Percentiles rank a stretch among this genome's conserved stretches.
These are phyloP conservation scores for Coniella vitis DNA, from an alignment of 2,329 filamentous ascomycete genomes.

Conservation along the genomic window DNA sequence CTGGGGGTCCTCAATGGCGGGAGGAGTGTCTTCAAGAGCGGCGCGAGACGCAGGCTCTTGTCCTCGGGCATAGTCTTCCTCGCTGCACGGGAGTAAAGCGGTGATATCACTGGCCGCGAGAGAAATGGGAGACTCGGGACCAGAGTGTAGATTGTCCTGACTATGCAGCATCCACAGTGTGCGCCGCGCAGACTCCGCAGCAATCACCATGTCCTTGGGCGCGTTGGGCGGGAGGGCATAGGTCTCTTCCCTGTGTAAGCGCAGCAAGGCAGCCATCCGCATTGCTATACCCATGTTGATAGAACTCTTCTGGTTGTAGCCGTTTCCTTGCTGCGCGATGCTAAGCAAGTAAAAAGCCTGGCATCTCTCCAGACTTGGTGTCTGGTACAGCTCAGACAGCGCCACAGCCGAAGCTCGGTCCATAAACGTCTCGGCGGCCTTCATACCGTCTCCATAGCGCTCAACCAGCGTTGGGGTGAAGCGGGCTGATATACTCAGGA, in stretches of 20 bases:
- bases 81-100: constrained; percentile 45
- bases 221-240: constrained; percentile 35
- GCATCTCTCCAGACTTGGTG: constrained; percentile 47
- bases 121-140: constrained; percentile 43
- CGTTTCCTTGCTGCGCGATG: constrained; percentile 52
- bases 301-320: constrained; percentile 45
- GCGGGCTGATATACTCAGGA: constrained; percentile 50
- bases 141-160: constrained; percentile 51
- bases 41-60: constrained; percentile 42
- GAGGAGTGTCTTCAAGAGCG: constrained; percentile 46
- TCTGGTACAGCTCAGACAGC: constrained; percentile 42
- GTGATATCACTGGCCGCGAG: constrained; percentile 48
- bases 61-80: constrained; percentile 44
- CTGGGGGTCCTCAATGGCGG: constrained; percentile 38
- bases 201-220: constrained; percentile 37
- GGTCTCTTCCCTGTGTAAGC: constrained; percentile 49
- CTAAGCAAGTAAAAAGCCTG: constrained; percentile 54
- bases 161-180: constrained; percentile 55
- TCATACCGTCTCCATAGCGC: constrained; percentile 44
- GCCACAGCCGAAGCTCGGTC: constrained; percentile 42
- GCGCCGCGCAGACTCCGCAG: constrained; percentile 49
- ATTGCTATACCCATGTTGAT: constrained; percentile 52
- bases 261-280: constrained; percentile 48
- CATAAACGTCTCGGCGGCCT: constrained; percentile 48
- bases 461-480: constrained; percentile 42